Evolutionary conservation across 495 filamentous ascomycete species (phyloP), one percentile per base, ranked within the genome.

Genomic region (Annulohypoxylon moriforme): DNA sequence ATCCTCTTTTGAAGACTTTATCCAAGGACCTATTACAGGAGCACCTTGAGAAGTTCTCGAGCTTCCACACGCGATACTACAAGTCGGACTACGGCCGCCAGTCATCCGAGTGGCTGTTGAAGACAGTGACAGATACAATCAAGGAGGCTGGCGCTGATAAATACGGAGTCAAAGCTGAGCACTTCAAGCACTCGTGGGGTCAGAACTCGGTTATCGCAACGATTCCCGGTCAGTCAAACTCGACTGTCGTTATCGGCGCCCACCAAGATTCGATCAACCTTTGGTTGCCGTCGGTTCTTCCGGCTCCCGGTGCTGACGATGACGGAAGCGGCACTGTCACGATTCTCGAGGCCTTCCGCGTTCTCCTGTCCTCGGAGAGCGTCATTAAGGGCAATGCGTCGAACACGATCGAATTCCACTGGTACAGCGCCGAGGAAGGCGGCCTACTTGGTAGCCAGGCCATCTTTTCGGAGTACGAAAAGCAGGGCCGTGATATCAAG

Each of bases 371-470:
- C 50, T 84, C 83, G 8, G 59, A 83, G 38, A 81, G 81, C 22
- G 78, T 87, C 57, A 66, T 85, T 60, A 77, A 81, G 13, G 90
- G 90, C 64, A 84, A 88, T 55, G 85, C 83, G 27, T 76, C 85
- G 49, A 98, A 98, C 80, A 99, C 96, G 0, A 81, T 99, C 71
- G 96, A 99, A 81, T 99, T 99, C 80, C 95, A 98, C 81, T 99
- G 95, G 94, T 99, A 97, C 84, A 92, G 90, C 31, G 96, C 96
- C 1, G 96, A 99, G 79, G 96, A 98, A 79, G 95, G 93, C 52
- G 96, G 96, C 34, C 87, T 99, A 60, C 87, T 98, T 5, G 93
- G 93, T 86, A 94, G 27, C 90, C 94, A 97, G 78, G 93, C 92
- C 33, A 90, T 99, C 78, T 98, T 97, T 81, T 84, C 87, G 11